Percentiles rank a stretch among this genome's conserved stretches.
phyloP scores from a whole-genome alignment of 768 basidiomycete genomes.

The Fomitopsis serialis region DNA sequence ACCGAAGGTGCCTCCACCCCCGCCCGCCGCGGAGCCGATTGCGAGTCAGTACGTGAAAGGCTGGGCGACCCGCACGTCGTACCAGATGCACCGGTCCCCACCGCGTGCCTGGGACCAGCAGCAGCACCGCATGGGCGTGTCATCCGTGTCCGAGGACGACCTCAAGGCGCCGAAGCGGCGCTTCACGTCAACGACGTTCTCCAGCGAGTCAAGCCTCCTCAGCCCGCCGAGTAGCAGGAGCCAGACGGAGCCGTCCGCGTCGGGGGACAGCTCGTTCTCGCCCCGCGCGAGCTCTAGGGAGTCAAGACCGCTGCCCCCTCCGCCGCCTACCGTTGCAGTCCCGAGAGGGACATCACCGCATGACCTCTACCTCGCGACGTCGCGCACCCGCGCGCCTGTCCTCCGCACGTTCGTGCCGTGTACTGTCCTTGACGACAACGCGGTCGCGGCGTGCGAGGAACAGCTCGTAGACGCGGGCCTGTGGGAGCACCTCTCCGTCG shows the following conservation, averaged over 20 bases:
- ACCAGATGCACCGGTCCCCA: slow-evolving; percentile 6
- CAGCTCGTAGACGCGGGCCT: slow-evolving; percentile 64
- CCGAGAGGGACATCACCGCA: slow-evolving; percentile 38
- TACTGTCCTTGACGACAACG: slow-evolving; percentile 40
- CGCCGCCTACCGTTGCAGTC: slow-evolving; percentile 18
- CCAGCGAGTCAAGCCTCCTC: slow-evolving; percentile 42
- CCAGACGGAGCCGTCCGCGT: slow-evolving; percentile 7
- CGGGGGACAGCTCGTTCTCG: slow-evolving; percentile 7
- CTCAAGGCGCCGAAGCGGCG: slow-evolving; percentile 34
- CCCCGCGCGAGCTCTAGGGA: slow-evolving; percentile 22
- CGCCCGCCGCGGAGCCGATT: slow-evolving; percentile 41
- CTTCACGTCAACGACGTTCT: slow-evolving; percentile 38
- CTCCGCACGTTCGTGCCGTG: slow-evolving; percentile 75
- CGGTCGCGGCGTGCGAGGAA: slow-evolving; percentile 55
- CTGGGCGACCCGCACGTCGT: slow-evolving; percentile 39
- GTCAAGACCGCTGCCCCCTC: not conserved
- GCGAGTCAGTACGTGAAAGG: slow-evolving; percentile 42
- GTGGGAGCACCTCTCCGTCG: slow-evolving; percentile 70
- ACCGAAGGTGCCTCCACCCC: slow-evolving; percentile 30
- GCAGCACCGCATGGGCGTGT: not conserved
- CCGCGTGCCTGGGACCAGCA: not conserved
- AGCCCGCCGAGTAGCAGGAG: slow-evolving; percentile 23
- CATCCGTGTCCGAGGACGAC: slow-evolving; percentile 36
- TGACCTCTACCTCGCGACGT: slow-evolving; percentile 56
- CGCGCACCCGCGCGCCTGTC: slow-evolving; percentile 63